Evolutionary conservation across 2,329 filamentous ascomycete species (phyloP).

Genomic region (Fusarium tjaetaba): DNA sequence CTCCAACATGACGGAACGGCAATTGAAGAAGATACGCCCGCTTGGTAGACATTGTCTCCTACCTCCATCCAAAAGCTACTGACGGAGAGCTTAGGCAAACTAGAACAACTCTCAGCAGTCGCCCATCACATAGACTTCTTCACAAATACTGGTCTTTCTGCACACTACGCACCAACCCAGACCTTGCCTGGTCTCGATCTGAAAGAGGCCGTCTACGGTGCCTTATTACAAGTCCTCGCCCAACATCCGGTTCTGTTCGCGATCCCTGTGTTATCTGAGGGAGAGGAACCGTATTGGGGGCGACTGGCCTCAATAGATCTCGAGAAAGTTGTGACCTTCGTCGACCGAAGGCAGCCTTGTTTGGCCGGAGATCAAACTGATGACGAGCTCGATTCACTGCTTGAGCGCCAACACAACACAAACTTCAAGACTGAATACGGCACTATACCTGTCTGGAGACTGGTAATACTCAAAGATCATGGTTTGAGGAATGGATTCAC

Average conservation of each 20-base stretch:
- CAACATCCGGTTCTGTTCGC: neutral
- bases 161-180: neutral
- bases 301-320: neutral
- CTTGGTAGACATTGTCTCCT: neutral
- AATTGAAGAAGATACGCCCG: neutral
- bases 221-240: neutral
- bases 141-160: conserved; percentile 4
- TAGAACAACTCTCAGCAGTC: neutral
- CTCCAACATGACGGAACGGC: neutral
- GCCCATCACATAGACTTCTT: conserved; percentile 7
- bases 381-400: neutral
- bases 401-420: conserved; percentile 1
- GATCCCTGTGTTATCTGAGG: neutral
- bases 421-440: neutral
- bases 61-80: neutral
- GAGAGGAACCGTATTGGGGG: neutral
- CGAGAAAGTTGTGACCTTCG: neutral
- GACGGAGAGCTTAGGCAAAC: neutral
- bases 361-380: neutral
- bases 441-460: neutral
- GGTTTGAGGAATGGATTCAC: neutral
- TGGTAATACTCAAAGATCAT: neutral
- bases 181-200: neutral
- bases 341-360: neutral
- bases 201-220: neutral